A percentile compares a stretch with the other conserved stretches of the same genome.
phyloP scores from a whole-genome alignment of 352 stramenopile species.

The Globisporangium alternatum region DNA sequence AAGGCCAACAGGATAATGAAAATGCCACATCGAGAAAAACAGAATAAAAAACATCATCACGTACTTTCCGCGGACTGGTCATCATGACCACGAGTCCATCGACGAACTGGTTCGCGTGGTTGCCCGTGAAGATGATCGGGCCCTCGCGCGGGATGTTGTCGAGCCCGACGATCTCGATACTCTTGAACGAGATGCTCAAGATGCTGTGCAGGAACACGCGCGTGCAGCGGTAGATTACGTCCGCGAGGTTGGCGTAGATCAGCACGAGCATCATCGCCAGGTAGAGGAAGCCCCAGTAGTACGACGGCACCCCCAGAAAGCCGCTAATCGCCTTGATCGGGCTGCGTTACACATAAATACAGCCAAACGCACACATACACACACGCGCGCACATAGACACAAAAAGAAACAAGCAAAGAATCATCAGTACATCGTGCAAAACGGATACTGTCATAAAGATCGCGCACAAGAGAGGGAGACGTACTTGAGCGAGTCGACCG shows the following conservation, averaged over 20 bases:
- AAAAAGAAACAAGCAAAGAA: neutral
- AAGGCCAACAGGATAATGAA: neutral
- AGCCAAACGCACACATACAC: neutral
- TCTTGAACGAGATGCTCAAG: slow-evolving; percentile 97
- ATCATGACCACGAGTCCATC: slow-evolving; percentile 96
- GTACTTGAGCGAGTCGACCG: slow-evolving; percentile 86
- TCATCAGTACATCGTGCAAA: too few species aligned
- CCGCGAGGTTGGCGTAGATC: slow-evolving; percentile 72
- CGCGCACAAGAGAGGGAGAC: slow-evolving; percentile 16
- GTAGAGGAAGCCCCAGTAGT: slow-evolving; percentile 60
- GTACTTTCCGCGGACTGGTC: slow-evolving; percentile 90
- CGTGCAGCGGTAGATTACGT: slow-evolving; percentile 77
- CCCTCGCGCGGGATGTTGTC: slow-evolving; percentile 96
- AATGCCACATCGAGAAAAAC: neutral
- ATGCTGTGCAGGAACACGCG: slow-evolving; percentile 97
- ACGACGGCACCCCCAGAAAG: slow-evolving; percentile 68
- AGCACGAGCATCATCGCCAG: slow-evolving; percentile 66
- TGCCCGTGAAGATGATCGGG: slow-evolving; percentile 96
- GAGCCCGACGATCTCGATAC: slow-evolving; percentile 94
- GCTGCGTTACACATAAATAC: slow-evolving; percentile 19
- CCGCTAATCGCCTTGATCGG: slow-evolving; percentile 80
- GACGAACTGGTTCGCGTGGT: slow-evolving; percentile 99
- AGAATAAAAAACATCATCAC: neutral
- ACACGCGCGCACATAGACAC: neutral
- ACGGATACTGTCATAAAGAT: too few species aligned